These are phyloP conservation scores for Tricholoma sp. DNA, from an alignment of 768 basidiomycete genomes.

Conservation along the genomic window DNA sequence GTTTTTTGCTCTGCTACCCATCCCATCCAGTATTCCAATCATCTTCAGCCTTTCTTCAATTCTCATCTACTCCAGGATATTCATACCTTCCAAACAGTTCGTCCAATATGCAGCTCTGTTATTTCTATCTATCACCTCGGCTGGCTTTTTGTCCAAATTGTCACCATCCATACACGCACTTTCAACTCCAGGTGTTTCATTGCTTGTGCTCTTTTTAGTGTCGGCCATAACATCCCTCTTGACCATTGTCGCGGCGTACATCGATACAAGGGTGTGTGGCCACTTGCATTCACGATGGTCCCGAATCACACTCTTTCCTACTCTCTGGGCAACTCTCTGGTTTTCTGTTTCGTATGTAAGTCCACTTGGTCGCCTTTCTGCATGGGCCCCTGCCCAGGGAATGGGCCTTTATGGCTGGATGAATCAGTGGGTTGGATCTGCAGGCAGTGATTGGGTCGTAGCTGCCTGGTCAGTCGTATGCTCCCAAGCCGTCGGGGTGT, in stretches of 20 bases:
- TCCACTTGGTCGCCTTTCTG: conserved; percentile 65
- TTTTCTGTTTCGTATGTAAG: conserved; percentile 45
- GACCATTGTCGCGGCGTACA: conserved; percentile 33
- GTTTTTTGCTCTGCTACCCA: conserved; percentile 19
- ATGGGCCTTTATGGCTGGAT: conserved; percentile 61
- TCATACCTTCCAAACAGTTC: conserved; percentile 24
- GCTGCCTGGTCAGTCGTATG: conserved; percentile 73
- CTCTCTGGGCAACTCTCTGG: conserved; percentile 67
- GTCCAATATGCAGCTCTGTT: conserved; percentile 23
- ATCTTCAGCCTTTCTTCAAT: conserved; percentile 26
- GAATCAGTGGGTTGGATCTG: conserved; percentile 50
- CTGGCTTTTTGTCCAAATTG: conserved; percentile 36
- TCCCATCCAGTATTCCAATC: conserved; percentile 20
- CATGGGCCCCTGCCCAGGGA: conserved; percentile 62
- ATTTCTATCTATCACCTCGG: conserved; percentile 32
- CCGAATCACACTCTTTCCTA: conserved; percentile 58
- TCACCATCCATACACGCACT: conserved; percentile 48
- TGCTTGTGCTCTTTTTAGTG: conserved; percentile 38
- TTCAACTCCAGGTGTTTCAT: conserved; percentile 44
- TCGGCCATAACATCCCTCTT: conserved; percentile 40
- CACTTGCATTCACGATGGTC: conserved; percentile 31
- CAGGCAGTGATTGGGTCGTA: conserved; percentile 65
- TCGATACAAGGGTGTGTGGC: conserved; percentile 31
- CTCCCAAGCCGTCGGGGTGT: conserved; percentile 47
- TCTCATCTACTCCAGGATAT: conserved; percentile 30